Percentiles rank a stretch among this genome's conserved stretches.
Evolutionary conservation across 2,329 filamentous ascomycete species (phyloP).

Genomic region (Sporothrix phasma): DNA sequence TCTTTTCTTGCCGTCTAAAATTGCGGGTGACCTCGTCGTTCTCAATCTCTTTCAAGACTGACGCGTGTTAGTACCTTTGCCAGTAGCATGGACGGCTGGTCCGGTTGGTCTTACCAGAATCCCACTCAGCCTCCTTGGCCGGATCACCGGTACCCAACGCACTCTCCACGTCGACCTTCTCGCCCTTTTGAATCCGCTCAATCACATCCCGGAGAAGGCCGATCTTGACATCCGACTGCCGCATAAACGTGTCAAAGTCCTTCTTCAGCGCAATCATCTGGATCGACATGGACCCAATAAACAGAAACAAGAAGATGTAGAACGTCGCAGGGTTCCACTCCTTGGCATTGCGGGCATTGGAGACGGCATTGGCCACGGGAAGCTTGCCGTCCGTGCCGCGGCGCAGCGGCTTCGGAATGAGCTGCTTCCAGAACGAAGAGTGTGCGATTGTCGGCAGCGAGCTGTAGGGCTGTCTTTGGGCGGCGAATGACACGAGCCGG

Average conservation of each 20-base stretch:
- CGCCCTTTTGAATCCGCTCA: slow-evolving; percentile 57
- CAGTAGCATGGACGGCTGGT: not conserved
- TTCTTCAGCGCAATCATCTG: slow-evolving; percentile 77
- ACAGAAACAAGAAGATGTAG: slow-evolving; percentile 69
- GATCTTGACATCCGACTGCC: slow-evolving; percentile 72
- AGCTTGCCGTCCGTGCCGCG: slow-evolving; percentile 28
- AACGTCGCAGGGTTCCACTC: slow-evolving; percentile 76
- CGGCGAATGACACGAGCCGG: not conserved
- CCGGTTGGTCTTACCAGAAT: slow-evolving; percentile 50
- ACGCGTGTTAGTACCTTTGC: not conserved
- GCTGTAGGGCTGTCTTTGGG: slow-evolving; percentile 9
- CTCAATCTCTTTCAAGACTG: slow-evolving; percentile 58
- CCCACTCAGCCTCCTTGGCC: slow-evolving; percentile 74
- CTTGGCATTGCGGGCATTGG: slow-evolving; percentile 40
- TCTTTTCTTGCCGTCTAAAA: slow-evolving; percentile 34
- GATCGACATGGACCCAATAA: slow-evolving; percentile 93
- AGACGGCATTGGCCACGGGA: slow-evolving; percentile 21
- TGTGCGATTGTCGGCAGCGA: slow-evolving; percentile 24
- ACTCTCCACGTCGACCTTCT: slow-evolving; percentile 77
- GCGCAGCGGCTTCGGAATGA: slow-evolving; percentile 61
- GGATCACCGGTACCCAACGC: slow-evolving; percentile 68
- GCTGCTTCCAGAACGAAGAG: slow-evolving; percentile 54
- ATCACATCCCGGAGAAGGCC: slow-evolving; percentile 65
- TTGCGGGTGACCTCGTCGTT: slow-evolving; percentile 47
- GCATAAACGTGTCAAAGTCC: slow-evolving; percentile 60